Base-by-base conservation (phyloP, 75 land plant genomes). In the Chamaecyparis obtusa region DNA sequence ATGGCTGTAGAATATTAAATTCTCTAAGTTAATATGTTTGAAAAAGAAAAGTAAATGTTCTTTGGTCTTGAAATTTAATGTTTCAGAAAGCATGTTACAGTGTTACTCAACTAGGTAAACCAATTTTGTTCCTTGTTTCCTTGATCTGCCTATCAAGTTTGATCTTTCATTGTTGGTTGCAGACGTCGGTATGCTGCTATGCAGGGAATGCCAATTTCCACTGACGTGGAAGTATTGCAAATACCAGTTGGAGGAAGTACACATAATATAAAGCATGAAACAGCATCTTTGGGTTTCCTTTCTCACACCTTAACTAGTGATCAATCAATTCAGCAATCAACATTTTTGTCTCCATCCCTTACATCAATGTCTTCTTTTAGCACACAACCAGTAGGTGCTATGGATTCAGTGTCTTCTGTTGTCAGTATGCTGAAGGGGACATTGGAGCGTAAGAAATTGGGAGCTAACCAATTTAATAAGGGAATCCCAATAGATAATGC, bases 141-240 rank as follows among this genome's bases (percentile, higher is more conserved):
- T 84, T 84, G 35, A 27, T 49, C 75, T 71, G 33, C 9, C 75
- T 71, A 32, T 82, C 27, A 82, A 82, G 21, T 33, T 36, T 39
- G 27, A 24, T 13, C 10, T 36, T 82, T 35, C 21, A 44, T 82
- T 36, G 27, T 39, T 36, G 15, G 30, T 86, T 86, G 49, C 86
- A 93, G 94, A 91, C 89, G 91, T 80, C 91, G 90, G 83, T 93
- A 93, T 86, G 92, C 88, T 64, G 92, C 94, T 3, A 91, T 91
- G 94, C 94, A 93, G 84, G 89, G 64, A n/a, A 41, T 79, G 60
- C 92, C 91, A 81, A 87, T 84, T 56, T 24, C 87, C 16, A 11
- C 83, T 36, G 87, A 76, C 33, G 33, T 85, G 75, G 91, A 88
- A 74, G 86, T 81, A 5, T 36, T 86, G 86, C 86, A 85, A n/a